Evolutionary conservation across 352 stramenopile genomes (phyloP).

Genomic region (Globisporangium lucens): DNA sequence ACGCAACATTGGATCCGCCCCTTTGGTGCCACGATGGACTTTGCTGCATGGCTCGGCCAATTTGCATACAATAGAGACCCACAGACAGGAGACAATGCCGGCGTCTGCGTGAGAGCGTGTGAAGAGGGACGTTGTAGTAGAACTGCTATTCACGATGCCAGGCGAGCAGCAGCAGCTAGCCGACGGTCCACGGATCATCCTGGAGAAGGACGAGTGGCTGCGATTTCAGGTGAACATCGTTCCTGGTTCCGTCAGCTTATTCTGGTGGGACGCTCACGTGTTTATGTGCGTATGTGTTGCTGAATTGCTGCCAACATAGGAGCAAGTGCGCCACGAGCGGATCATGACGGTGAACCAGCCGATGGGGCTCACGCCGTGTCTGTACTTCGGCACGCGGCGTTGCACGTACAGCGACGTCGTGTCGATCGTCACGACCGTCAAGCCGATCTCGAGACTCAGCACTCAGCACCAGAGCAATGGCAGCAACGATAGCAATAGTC

Average conservation of each 20-base stretch:
- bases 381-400: constrained; percentile 72
- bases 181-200: neutral
- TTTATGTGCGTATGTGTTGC: neutral
- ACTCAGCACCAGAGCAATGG: neutral
- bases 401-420: constrained; percentile 76
- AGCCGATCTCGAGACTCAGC: constrained; percentile 27
- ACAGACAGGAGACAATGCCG: too few relatives aligned
- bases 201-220: constrained; percentile 47
- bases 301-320: constrained; percentile 9
- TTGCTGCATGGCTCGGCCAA: neutral
- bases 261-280: neutral
- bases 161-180: constrained; percentile 2
- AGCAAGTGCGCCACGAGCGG: constrained; percentile 42
- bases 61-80: neutral
- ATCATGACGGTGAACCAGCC: constrained; percentile 62
- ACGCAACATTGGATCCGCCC: constrained; percentile 1
- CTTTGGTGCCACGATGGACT: constrained; percentile 3
- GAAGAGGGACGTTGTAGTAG: too few relatives aligned
- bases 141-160: neutral
- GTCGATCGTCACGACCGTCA: constrained; percentile 57
- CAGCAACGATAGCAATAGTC: neutral
- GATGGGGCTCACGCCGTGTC: constrained; percentile 43
- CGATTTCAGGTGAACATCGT: constrained; percentile 19
- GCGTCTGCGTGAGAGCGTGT: too few relatives aligned
- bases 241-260: neutral